Evolutionary conservation across 108 stramenopile species (phyloP), one percentile per base, ranked within the genome.

Genomic region (Cyclotella distinguenda): DNA sequence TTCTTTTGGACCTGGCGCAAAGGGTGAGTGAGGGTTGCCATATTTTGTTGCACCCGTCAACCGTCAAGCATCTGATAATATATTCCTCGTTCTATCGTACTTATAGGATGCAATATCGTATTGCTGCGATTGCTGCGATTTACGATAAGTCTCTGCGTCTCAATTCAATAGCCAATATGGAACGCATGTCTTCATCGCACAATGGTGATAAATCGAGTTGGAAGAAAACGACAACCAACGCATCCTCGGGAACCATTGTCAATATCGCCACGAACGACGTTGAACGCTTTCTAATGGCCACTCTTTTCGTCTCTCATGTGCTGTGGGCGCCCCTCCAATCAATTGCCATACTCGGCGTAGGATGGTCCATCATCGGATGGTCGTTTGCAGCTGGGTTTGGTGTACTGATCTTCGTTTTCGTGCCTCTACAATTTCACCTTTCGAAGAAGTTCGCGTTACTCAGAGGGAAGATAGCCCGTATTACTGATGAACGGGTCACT

Each of bases 181-280:
- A 64, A 31, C 68, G 65, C 22, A 35, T 58, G 11, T 43, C 63
- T 23, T 44, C 51, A 0, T 54, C 64, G 36, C 42, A 34, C 11
- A 43, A 30, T 1, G 18, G 33, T 25, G 30, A 36, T 42, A 25
- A 34, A 18, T 6, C 45, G n/a, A 51, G 36, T 1, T n/a, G 19
- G 15, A 44, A 35, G 25, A 27, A 30, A 28, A 38, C 68, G 10
- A 59, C 50, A 27, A 47, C 73, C 16, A 64, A 45, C 3, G 55
- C 64, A 6, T 80, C 73, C 12, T 80, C 90, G 5, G 97, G 95
- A 8, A 65, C 86, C 52, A 80, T 97, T 35, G 72, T 94, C 43
- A 97, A 95, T 57, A 74, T 97, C 70, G 93, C 93, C 26, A 83
- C 85, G 25, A 94, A 93, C 62, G 97, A 97, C 52, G 95, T 97